Conservation (phyloP, 768 basidiomycete genomes). For the Coprinellus micaceus region DNA sequence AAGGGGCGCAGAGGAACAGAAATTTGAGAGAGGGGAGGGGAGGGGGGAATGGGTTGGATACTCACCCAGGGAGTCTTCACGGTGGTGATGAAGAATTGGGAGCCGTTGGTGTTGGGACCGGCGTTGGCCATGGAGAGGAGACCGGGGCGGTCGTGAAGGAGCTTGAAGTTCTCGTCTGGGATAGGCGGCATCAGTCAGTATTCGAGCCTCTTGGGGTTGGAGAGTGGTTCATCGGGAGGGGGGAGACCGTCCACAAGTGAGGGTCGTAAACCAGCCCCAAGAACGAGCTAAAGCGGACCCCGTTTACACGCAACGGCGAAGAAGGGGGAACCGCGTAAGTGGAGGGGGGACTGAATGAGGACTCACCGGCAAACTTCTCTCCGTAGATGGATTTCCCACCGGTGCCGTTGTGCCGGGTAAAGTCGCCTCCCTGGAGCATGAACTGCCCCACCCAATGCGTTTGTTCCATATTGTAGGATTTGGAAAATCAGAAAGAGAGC, state of each 20-base stretch:
- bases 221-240: too few species aligned
- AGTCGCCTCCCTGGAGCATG: constrained; percentile 89
- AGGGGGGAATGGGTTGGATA: background rate
- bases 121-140: constrained; percentile 84
- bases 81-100: constrained; percentile 83
- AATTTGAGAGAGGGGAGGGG: background rate
- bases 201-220: too few species aligned
- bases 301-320: too few species aligned
- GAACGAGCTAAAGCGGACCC: too few species aligned
- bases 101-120: constrained; percentile 77
- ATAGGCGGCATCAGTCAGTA: too few species aligned
- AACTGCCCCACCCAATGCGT: constrained; percentile 36
- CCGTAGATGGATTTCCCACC: constrained; percentile 89
- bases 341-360: too few species aligned
- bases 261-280: too few species aligned
- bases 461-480: background rate
- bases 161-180: constrained; percentile 75
- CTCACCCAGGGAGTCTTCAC: constrained; percentile 60
- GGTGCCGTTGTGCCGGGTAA: constrained; percentile 70
- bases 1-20: background rate
- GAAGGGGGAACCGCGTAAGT: too few species aligned
- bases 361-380: constrained; percentile 62
- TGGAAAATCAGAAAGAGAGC: background rate
- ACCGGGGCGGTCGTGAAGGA: constrained; percentile 64
- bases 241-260: too few species aligned